Conservation (phyloP, 2,329 filamentous ascomycete genomes). For the Trichoderma polysporum region DNA sequence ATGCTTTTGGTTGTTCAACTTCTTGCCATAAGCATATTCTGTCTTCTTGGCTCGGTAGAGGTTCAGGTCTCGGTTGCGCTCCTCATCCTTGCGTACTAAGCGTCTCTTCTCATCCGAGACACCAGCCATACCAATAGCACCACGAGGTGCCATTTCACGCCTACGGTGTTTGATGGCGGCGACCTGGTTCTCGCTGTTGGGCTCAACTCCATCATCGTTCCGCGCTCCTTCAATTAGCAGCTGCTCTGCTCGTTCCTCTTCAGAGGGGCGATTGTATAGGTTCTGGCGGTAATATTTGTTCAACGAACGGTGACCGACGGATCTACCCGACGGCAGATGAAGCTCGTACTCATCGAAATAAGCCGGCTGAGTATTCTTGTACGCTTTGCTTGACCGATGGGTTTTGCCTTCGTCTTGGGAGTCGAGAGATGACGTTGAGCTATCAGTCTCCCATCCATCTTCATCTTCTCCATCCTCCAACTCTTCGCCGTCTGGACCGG, state of each 20-base stretch:
- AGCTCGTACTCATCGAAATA: conserved; percentile 94
- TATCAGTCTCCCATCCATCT: conserved; percentile 95
- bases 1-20: conserved; percentile 69
- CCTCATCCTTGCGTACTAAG: conserved; percentile 64
- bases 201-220: conserved; percentile 40
- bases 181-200: conserved; percentile 36
- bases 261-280: conserved; percentile 76
- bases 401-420: conserved; percentile 76
- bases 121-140: conserved; percentile 75
- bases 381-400: conserved; percentile 71
- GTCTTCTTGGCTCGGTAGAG: conserved; percentile 61
- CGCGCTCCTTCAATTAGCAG: conserved; percentile 55
- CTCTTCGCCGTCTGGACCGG: conserved; percentile 50
- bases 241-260: conserved; percentile 71
- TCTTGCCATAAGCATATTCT: conserved; percentile 70
- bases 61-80: conserved; percentile 65
- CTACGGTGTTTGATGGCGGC: conserved; percentile 40
- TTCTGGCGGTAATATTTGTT: conserved; percentile 92
- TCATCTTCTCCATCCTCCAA: conserved; percentile 57
- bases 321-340: conserved; percentile 84
- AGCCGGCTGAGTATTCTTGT: conserved; percentile 70
- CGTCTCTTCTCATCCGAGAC: conserved; percentile 74
- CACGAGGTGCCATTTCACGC: conserved; percentile 62
- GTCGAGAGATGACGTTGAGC: conserved; percentile 81
- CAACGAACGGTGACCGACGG: conserved; percentile 85